A percentile compares a stretch with the other conserved stretches of the same genome.
phyloP scores from a whole-genome alignment of 768 basidiomycete species.

The Saitozyma sp. region DNA sequence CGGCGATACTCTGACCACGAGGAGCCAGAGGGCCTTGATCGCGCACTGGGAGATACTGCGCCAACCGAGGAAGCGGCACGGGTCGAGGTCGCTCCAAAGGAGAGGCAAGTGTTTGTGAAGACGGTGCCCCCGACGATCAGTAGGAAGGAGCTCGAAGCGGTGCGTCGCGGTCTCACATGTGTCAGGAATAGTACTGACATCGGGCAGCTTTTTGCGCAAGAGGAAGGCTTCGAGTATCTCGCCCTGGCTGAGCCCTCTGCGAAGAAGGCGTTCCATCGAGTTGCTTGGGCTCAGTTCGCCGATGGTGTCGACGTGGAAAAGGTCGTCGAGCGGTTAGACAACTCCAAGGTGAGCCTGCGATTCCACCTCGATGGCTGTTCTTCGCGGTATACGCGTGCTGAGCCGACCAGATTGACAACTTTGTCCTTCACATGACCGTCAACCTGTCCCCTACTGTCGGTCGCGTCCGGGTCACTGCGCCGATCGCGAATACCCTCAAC shows the following conservation, averaged over 20 bases:
- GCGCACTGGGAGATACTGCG: conserved; percentile 30
- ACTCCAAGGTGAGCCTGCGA: conserved; percentile 68
- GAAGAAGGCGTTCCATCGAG: conserved; percentile 90
- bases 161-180: conserved; percentile 51
- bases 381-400: neutral
- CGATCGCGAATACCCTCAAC: conserved; percentile 75
- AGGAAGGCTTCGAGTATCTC: conserved; percentile 82
- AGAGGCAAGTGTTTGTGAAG: conserved; percentile 77
- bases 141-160: conserved; percentile 84
- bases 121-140: conserved; percentile 93
- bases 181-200: conserved; percentile 1
- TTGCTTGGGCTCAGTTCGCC: conserved; percentile 85
- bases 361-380: neutral
- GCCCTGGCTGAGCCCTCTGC: conserved; percentile 88
- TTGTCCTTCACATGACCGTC: conserved; percentile 81
- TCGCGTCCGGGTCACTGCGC: conserved; percentile 75
- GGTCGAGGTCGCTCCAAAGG: conserved; percentile 37
- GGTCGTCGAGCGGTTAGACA: conserved; percentile 72
- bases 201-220: conserved; percentile 68
- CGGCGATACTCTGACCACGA: conserved; percentile 25
- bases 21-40: conserved; percentile 39
- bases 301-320: conserved; percentile 79
- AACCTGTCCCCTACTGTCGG: conserved; percentile 67
- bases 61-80: conserved; percentile 26
- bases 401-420: conserved; percentile 77